Base-by-base conservation (phyloP, 2,329 filamentous ascomycete species). In the Paecilomyces formosus region DNA sequence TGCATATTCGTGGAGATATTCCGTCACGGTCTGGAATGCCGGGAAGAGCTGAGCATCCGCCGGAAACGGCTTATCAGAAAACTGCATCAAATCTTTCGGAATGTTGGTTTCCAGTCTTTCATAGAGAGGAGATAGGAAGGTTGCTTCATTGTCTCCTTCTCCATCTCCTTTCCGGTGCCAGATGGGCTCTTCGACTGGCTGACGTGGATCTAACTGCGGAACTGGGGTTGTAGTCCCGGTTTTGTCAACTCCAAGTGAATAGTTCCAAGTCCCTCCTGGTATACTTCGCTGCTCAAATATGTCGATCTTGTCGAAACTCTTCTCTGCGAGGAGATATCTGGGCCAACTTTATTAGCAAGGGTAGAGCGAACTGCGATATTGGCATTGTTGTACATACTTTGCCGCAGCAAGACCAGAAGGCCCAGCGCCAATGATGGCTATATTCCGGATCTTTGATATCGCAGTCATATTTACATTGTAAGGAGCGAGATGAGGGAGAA, bases 231-330 rank as follows among this genome's bases (percentile, higher is more conserved):
- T 55, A 54, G 68, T 21, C 50, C 81, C 60, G 69, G 77, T 64
- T 65, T 81, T 61, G 70, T 79, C 68, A 52, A 74, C 57, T 72
- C 80, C 74, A 28, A 79, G 76, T 62, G 82, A 86, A 72, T 95
- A 92, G 67, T 91, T 88, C 93, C 93, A 97, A 9, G 94, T 84
- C 1, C 94, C 93, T 58, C 92, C 93, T 6, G 88, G 83, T 54
- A 84, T 81, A 52, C 81, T 78, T 63, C 91, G 86, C 73, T 96
- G 90, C 74, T 97, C 94, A 67, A 89, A 95, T 45, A 97, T 74
- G 60, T 86, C 83, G 60, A 97, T 86, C 30, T 79, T 82, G 12
- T 85, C 76, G 67, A 94, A 94, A 1, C 70, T 78, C 68, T 80
- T 88, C 66, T 89, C 91, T 0, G 88, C 90, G 11, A 83, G 71